Base-by-base conservation (phyloP, 345 rosid species). In the Ceriops tagal region DNA sequence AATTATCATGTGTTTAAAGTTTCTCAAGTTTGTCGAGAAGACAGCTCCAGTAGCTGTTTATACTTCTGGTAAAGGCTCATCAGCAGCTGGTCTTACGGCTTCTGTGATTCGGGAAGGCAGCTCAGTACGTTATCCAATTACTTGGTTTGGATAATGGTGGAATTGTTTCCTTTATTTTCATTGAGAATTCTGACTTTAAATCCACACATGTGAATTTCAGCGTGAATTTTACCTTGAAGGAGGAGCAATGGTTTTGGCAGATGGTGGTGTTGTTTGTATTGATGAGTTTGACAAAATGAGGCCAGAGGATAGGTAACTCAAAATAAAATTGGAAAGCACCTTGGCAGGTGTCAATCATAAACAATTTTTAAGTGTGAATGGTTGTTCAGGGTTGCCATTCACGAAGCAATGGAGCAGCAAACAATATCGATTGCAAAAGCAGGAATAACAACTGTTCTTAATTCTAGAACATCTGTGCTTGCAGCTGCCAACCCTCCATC, bases 351-450 rank as follows among this genome's bases (percentile, higher is more conserved):
- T 68, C 53, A 18, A 58, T 19, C 31, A 52, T 53, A n/a, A n/a
- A 56, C 35, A 51, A 58, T 57, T 61, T 77, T 77, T 49, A 8
- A 58, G 28, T 47, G 35, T 58, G 16, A 10, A 27, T 18, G 34
- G 32, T 64, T 59, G 61, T 61, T 78, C 75, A 93, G 99, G 81
- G 97, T 93, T 79, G 96, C 99, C 73, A 93, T 93, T 73, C 99
- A 93, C 75, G 99, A 93, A 85, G 97, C 99, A 49, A 93, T 93
- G 97, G 97, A 93, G 79, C 96, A 89, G 81, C 97, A 93, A 80
- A 95, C 99, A 7, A 95, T 95, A 82, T 95, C 99, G 62, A 95
- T 95, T 75, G 97, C 99, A 61, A 95, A 95, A 85, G 99, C 99
- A 60, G 96, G 99, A 75, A 95, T 95, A 74, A 95, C 99, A 47